Conservation (phyloP, 768 basidiomycete genomes). For the Serendipita vermifera region DNA sequence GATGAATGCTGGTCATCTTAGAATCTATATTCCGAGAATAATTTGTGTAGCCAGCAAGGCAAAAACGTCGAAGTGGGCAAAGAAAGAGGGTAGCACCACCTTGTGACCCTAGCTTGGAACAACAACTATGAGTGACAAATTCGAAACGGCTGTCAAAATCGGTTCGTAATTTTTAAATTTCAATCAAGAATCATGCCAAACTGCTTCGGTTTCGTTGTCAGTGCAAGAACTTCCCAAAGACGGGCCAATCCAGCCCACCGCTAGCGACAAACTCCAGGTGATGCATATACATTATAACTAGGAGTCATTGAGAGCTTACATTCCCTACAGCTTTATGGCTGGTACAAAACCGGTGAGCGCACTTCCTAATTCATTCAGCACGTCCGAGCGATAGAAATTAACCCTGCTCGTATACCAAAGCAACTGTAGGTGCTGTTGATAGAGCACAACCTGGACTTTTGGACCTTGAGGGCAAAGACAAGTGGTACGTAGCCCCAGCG, state of each 20-base stretch:
- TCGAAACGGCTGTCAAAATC: conserved; percentile 61
- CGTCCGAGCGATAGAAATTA: conserved; percentile 5
- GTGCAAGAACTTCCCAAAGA: conserved; percentile 56
- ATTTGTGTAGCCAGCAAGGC: background rate
- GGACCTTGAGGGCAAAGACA: conserved; percentile 78
- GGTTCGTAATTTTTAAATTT: conserved; percentile 17
- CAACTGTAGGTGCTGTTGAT: conserved; percentile 60
- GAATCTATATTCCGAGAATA: background rate
- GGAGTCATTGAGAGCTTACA: background rate
- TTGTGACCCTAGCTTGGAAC: background rate
- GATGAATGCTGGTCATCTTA: too few species aligned
- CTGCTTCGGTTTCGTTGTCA: background rate
- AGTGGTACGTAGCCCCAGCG: conserved; percentile 47
- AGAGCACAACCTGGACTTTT: conserved; percentile 55
- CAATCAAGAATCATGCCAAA: conserved; percentile 4
- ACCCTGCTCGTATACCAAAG: conserved; percentile 27
- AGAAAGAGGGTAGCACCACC: background rate
- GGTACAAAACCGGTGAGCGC: conserved; percentile 77
- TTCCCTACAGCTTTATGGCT: conserved; percentile 67
- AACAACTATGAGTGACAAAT: conserved; percentile 54
- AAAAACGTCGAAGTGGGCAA: background rate
- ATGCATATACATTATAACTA: conserved; percentile 21
- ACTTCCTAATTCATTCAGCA: conserved; percentile 12
- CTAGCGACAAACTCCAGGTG: conserved; percentile 70
- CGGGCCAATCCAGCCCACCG: conserved; percentile 60